Base-by-base conservation (phyloP, 352 stramenopile genomes). In the Peronospora farinosa region DNA sequence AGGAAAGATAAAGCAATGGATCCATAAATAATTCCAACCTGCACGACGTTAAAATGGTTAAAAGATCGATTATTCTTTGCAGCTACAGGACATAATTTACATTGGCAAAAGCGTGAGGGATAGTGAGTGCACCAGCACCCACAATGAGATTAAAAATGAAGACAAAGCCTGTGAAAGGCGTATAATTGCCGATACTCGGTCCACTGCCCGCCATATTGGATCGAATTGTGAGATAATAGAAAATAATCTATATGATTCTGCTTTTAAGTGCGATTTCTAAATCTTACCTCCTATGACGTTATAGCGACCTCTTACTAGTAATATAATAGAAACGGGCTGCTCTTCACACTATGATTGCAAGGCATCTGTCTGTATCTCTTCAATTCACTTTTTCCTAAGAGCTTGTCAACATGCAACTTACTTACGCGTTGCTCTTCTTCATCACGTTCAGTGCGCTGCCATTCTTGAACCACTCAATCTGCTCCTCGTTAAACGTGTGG, bases 381-480 rank as follows among this genome's bases (percentile, higher is more conserved):
- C 47, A 63, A 54, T 56, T 64, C 33, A 44, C 49, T 66, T 63
- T 67, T 37, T 67, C 51, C 46, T 63, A 39, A 37, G 23, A 51
- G 51, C 44, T 57, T 47, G 45, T 57, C 54, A 49, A 58, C 16
- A 23, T 55, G 51, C 40, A 41, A 65, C 41, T 54, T 40, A 42
- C 54, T 65, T 65, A 72, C 33, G 75, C 67, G 68, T 90, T 92
- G 63, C 72, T 83, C 72, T 88, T 86, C 81, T 97, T 97, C 88
- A 97, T 96, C 73, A 95, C 63, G 82, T 97, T 97, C 52, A 97
- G 74, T 54, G 89, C 89, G 57, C 81, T 95, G 67, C 89, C 89
- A 66, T 90, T 75, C 80, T 96, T 94, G 72, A 97, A 97, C 89
- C 89, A 97, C 47, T 92, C 82, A 60, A 97, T 96, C 71, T 97